Percentiles rank a stretch among this genome's conserved stretches.
Conservation (phyloP, 305 asterid species). For the Fraxinus xanthoxyloides region DNA sequence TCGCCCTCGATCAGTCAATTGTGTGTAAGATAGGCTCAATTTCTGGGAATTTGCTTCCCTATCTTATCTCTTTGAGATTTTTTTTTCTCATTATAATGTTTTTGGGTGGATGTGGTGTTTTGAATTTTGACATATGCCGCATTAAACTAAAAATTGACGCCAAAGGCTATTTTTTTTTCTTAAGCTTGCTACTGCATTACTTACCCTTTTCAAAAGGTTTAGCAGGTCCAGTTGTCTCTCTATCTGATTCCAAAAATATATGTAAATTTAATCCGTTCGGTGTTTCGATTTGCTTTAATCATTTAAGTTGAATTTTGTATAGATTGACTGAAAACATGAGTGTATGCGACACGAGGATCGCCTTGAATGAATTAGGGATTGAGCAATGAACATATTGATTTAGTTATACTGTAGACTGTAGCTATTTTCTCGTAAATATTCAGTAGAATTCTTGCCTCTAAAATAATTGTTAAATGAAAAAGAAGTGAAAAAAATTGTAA, state of each 20-base stretch:
- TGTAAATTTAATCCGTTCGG: background rate
- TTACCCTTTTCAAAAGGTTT: background rate
- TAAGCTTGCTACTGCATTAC: background rate
- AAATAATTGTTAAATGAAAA: background rate
- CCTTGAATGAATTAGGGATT: background rate
- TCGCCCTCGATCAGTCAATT: no score
- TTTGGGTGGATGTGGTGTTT: background rate
- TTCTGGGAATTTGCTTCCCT: no score
- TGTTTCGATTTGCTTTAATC: background rate
- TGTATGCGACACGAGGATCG: background rate
- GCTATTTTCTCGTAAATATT: background rate
- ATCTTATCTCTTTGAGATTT: no score
- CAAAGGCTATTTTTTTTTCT: background rate
- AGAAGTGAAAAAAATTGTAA: background rate
- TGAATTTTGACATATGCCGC: background rate
- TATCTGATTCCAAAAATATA: background rate
- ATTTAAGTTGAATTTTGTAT: no score
- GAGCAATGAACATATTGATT: background rate
- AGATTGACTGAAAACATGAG: background rate
- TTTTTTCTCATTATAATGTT: background rate
- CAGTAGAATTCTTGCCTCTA: background rate
- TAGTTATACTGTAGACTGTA: background rate
- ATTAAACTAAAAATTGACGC: background rate
- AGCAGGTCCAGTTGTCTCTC: background rate
- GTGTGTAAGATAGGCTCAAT: no score